A percentile compares a stretch with the other conserved stretches of the same genome.
phyloP scores from a whole-genome alignment of 208 protist species.

The Trypanosoma scelopori region DNA sequence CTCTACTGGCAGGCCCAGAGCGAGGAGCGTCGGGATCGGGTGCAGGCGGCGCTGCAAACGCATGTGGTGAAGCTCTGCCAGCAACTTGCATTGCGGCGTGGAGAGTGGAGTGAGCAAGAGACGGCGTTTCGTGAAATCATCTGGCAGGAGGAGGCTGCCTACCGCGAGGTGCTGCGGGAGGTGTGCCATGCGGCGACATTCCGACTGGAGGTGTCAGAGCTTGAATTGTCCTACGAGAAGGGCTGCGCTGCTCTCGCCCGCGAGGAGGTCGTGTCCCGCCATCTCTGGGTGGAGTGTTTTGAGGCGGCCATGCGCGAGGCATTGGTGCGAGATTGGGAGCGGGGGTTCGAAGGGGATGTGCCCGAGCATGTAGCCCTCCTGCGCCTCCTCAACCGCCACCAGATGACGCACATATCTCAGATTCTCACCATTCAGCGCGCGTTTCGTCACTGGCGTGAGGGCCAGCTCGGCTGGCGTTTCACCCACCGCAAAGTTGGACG shows the following conservation, averaged over 20 bases:
- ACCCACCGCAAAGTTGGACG: slow-evolving; percentile 54
- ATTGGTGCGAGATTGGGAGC: slow-evolving; percentile 24
- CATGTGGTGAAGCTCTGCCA: not conserved
- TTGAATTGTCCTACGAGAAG: slow-evolving; percentile 17
- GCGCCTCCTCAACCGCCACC: slow-evolving; percentile 10
- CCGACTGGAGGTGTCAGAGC: not conserved
- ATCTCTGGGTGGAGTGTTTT: slow-evolving; percentile 18
- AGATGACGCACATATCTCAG: slow-evolving; percentile 1
- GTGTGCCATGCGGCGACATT: not conserved
- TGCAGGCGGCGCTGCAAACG: slow-evolving; percentile 17
- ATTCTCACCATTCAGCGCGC: slow-evolving; percentile 52
- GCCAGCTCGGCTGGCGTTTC: slow-evolving; percentile 53
- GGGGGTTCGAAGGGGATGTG: slow-evolving; percentile 2
- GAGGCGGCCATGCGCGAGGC: slow-evolving; percentile 32
- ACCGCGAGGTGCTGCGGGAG: slow-evolving; percentile 3
- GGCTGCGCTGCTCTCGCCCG: slow-evolving; percentile 26
- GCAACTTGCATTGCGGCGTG: not conserved
- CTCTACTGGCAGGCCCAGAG: slow-evolving; percentile 69
- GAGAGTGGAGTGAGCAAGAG: slow-evolving; percentile 7
- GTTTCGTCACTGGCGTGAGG: slow-evolving; percentile 36
- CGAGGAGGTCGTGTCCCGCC: slow-evolving; percentile 25
- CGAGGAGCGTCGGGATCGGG: slow-evolving; percentile 36
- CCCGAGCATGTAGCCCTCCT: slow-evolving; percentile 16
- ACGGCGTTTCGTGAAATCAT: slow-evolving; percentile 8
- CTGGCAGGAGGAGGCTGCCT: slow-evolving; percentile 4